Percentiles rank a stretch among this genome's conserved stretches.
phyloP scores from a whole-genome alignment of 352 stramenopile genomes.

The Globisporangium recalcitrans region DNA sequence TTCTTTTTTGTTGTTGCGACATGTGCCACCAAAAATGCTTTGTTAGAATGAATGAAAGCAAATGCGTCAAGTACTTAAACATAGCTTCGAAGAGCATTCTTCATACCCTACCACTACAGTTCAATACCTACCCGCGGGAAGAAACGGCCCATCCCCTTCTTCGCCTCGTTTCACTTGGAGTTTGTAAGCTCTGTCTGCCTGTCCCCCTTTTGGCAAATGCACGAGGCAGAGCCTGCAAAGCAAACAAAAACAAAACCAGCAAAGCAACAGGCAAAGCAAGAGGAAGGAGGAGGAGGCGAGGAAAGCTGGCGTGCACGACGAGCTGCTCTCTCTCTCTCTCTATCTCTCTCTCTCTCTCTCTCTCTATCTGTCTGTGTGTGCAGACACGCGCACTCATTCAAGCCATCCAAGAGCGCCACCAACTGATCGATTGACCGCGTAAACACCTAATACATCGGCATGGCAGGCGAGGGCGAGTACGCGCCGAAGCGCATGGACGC shows the following conservation, averaged over 20 bases:
- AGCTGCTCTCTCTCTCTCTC: not conserved
- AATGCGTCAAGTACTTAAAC: too few species aligned
- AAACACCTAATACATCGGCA: not conserved
- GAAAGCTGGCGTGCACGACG: not conserved
- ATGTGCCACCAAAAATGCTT: too few species aligned
- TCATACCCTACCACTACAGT: too few species aligned
- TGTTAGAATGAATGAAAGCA: too few species aligned
- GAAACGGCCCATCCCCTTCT: not conserved
- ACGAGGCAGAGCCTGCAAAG: not conserved
- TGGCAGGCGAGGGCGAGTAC: slow-evolving; percentile 20
- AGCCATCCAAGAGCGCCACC: too few species aligned
- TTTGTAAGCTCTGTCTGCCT: not conserved
- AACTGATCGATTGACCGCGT: too few species aligned
- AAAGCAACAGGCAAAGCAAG: not conserved
- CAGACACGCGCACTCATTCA: not conserved
- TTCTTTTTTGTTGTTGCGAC: too few species aligned
- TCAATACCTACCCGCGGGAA: not conserved
- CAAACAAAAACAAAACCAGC: not conserved
- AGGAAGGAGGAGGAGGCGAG: not conserved
- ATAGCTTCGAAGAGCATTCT: too few species aligned
- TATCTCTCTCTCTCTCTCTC: not conserved
- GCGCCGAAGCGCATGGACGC: slow-evolving; percentile 68
- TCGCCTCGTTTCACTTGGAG: not conserved
- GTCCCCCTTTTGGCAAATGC: not conserved
- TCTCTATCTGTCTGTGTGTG: not conserved